These are phyloP conservation scores for Phytophthora melonis DNA, from an alignment of 352 stramenopile species.

Conservation along the genomic window DNA sequence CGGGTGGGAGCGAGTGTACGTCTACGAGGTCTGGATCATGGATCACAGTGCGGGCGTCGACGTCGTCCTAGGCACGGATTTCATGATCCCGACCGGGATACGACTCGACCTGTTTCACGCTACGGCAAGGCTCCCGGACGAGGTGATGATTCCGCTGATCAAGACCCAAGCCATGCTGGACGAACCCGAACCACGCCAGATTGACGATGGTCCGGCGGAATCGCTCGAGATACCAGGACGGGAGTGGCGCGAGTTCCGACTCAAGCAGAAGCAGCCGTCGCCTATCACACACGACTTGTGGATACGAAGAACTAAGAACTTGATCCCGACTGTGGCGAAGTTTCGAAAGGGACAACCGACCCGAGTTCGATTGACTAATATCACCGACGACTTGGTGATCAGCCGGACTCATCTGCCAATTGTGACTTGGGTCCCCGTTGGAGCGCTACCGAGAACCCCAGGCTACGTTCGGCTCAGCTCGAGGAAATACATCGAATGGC, in stretches of 20 bases:
- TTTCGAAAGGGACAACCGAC: neutral
- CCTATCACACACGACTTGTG: constrained; percentile 1
- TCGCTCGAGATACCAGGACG: neutral
- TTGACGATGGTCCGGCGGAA: neutral
- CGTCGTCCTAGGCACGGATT: constrained; percentile 2
- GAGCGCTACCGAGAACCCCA: neutral
- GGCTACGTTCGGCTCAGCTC: constrained; percentile 5
- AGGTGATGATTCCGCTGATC: constrained; percentile 4
- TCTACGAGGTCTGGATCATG: constrained; percentile 3
- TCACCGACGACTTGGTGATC: neutral
- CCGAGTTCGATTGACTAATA: neutral
- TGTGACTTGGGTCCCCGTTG: constrained; percentile 2
- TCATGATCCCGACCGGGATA: neutral
- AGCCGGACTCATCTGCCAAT: neutral
- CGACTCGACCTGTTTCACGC: neutral
- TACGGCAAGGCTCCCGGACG: too few species aligned
- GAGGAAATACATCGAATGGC: constrained; percentile 5
- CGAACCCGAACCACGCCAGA: neutral
- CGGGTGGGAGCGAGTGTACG: neutral
- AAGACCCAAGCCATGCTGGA: constrained; percentile 9
- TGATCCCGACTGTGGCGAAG: constrained; percentile 4
- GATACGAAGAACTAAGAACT: neutral
- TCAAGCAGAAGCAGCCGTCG: neutral
- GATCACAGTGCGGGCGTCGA: constrained; percentile 2
- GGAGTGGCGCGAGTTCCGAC: constrained; percentile 10